Conservation (phyloP, 805 yeast genomes). For the Candida sphagnicola region DNA sequence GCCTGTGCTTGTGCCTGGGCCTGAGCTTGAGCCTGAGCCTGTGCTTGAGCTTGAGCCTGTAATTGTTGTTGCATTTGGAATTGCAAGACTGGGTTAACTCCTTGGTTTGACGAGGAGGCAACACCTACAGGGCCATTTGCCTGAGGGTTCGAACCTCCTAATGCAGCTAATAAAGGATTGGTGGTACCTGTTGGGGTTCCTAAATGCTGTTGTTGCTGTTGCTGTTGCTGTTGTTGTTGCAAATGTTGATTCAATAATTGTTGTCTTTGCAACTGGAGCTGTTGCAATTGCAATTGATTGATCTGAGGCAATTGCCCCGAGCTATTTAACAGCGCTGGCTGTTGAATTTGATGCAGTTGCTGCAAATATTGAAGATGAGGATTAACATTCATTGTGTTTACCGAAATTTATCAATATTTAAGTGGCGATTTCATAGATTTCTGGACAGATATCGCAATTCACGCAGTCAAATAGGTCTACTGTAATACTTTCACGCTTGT, state of each 20-base stretch:
- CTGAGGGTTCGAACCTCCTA: conserved; percentile 20
- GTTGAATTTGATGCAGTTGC: conserved; percentile 27
- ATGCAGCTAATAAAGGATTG: conserved; percentile 34
- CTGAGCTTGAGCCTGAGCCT: conserved; percentile 14
- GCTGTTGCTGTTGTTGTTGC: conserved; percentile 27
- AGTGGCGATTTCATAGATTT: background rate
- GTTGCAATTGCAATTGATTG: conserved; percentile 28
- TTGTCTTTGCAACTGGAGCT: conserved; percentile 33
- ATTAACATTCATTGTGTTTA: conserved; percentile 31
- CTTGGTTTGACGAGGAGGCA: conserved; percentile 11
- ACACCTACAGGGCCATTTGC: conserved; percentile 11
- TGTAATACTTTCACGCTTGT: background rate
- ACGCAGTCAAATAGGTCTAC: background rate
- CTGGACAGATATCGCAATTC: background rate
- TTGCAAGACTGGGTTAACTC: conserved; percentile 26
- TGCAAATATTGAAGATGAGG: conserved; percentile 43
- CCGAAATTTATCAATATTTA: background rate
- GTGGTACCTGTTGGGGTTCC: conserved; percentile 15
- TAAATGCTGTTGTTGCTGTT: conserved; percentile 18
- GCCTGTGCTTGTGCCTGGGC: conserved; percentile 12
- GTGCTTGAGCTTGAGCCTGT: conserved; percentile 16
- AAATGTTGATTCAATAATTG: conserved; percentile 29
- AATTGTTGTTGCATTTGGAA: conserved; percentile 26
- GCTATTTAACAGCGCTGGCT: conserved; percentile 17
- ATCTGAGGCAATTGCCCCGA: conserved; percentile 32